Evolutionary conservation across 352 stramenopile genomes (phyloP).

Genomic region (Pythium apleroticum): DNA sequence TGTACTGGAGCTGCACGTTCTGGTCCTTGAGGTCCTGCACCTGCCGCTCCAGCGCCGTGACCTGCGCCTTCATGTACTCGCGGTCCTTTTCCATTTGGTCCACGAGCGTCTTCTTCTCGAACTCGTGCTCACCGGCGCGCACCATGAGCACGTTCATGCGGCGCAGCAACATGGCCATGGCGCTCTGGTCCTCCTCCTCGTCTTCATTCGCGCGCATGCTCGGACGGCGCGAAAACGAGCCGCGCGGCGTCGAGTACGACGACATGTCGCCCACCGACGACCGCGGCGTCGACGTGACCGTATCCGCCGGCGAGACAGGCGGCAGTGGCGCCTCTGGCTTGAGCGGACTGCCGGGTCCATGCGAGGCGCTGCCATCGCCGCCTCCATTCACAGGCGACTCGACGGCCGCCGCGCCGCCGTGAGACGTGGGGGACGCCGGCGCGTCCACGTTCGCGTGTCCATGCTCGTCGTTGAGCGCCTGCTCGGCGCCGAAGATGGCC

Average conservation of each 20-base stretch:
- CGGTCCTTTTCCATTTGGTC: constrained; percentile 84
- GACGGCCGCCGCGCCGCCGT: not conserved
- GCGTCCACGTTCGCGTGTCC: constrained; percentile 3
- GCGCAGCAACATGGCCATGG: constrained; percentile 78
- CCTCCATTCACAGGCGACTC: constrained; percentile 3
- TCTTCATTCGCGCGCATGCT: constrained; percentile 17
- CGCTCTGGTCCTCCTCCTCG: constrained; percentile 35
- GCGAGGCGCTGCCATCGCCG: not conserved
- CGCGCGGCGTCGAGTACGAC: constrained; percentile 8
- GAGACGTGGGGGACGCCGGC: not conserved
- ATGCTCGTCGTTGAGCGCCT: constrained; percentile 20
- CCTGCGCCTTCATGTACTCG: constrained; percentile 41
- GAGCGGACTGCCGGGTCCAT: not conserved
- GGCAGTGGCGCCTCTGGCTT: not conserved
- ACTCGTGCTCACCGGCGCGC: constrained; percentile 83
- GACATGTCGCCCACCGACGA: constrained; percentile 22
- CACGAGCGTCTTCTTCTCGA: constrained; percentile 85
- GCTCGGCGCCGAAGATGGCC: constrained; percentile 33
- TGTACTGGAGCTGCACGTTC: constrained; percentile 85
- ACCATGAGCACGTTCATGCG: constrained; percentile 84
- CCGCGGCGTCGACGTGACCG: constrained; percentile 20
- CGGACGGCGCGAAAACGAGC: constrained; percentile 20
- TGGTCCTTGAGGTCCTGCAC: constrained; percentile 76
- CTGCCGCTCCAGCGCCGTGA: constrained; percentile 48
- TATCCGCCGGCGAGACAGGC: constrained; percentile 30